Conservation (phyloP, 257 asterid genomes). For the Solanum phureja region DNA sequence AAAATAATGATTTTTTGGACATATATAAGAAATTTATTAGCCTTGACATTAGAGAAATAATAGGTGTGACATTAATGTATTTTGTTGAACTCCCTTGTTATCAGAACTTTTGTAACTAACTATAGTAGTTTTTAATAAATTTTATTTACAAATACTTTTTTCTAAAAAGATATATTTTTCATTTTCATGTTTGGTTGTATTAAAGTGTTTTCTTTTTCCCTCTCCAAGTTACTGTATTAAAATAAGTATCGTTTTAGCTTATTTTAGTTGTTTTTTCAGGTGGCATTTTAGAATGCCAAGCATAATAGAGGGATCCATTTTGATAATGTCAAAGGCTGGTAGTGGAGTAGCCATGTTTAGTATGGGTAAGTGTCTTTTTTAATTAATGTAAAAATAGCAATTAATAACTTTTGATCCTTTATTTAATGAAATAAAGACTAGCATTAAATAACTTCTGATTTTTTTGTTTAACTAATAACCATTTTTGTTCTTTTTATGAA, state of each 20-base stretch:
- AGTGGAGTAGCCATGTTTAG: slow-evolving; percentile 54
- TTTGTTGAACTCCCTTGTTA: background rate
- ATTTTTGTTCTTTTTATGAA: background rate
- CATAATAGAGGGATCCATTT: slow-evolving; percentile 40
- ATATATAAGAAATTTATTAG: background rate
- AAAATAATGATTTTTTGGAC: background rate
- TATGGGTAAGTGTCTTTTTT: slow-evolving; percentile 25
- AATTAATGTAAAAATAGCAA: background rate
- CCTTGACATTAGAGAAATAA: background rate
- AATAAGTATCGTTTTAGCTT: no score
- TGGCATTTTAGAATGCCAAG: slow-evolving; percentile 48
- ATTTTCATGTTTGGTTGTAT: background rate
- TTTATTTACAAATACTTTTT: background rate
- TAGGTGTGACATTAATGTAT: background rate
- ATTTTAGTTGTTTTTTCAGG: slow-evolving; percentile 9
- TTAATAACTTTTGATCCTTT: background rate
- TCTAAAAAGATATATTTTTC: no score
- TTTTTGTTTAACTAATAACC: background rate
- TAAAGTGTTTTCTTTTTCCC: background rate
- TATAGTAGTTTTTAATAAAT: background rate
- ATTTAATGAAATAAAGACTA: background rate
- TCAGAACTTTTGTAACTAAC: background rate
- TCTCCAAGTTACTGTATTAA: no score
- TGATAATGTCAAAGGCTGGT: slow-evolving; percentile 56
- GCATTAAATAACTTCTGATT: background rate